Percentiles rank a stretch among this genome's conserved stretches.
Evolutionary conservation across 495 filamentous ascomycete species (phyloP).

Genomic region (Delitschia confertaspora): DNA sequence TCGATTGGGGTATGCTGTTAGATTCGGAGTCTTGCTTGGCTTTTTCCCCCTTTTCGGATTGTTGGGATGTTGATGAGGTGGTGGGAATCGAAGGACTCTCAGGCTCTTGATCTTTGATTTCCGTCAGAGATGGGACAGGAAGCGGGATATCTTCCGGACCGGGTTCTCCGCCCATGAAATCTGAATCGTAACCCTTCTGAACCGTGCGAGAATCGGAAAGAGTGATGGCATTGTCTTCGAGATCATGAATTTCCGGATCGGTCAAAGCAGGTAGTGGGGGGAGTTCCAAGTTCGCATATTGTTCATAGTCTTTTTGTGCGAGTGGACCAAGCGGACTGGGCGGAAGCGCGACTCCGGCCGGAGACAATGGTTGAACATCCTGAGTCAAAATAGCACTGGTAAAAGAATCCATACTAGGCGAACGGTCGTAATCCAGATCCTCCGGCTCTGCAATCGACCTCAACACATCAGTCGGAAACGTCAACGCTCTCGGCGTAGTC

Average conservation of each 20-base stretch:
- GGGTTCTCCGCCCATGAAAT: slow-evolving; percentile 26
- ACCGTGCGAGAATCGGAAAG: slow-evolving; percentile 1
- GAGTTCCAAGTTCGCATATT: too few relatives aligned
- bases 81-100: slow-evolving; percentile 11
- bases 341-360: too few relatives aligned
- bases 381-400: too few relatives aligned
- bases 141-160: slow-evolving; percentile 19
- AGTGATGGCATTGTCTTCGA: not conserved
- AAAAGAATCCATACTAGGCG: too few relatives aligned
- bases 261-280: not conserved
- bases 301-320: too few relatives aligned
- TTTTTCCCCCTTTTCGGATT: slow-evolving; percentile 27
- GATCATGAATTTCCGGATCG: not conserved
- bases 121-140: slow-evolving; percentile 4
- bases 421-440: too few relatives aligned
- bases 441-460: not conserved
- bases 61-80: slow-evolving; percentile 16
- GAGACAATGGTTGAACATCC: too few relatives aligned
- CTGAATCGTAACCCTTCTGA: slow-evolving; percentile 13
- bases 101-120: slow-evolving; percentile 2
- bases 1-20: slow-evolving; percentile 23
- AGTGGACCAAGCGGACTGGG: too few relatives aligned
- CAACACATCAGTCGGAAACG: slow-evolving; percentile 17
- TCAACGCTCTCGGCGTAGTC: slow-evolving; percentile 31
- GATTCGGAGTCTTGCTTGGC: slow-evolving; percentile 23